phyloP scores from a whole-genome alignment of 2,329 filamentous ascomycete species.

The Rhynchosporium graminicola region DNA sequence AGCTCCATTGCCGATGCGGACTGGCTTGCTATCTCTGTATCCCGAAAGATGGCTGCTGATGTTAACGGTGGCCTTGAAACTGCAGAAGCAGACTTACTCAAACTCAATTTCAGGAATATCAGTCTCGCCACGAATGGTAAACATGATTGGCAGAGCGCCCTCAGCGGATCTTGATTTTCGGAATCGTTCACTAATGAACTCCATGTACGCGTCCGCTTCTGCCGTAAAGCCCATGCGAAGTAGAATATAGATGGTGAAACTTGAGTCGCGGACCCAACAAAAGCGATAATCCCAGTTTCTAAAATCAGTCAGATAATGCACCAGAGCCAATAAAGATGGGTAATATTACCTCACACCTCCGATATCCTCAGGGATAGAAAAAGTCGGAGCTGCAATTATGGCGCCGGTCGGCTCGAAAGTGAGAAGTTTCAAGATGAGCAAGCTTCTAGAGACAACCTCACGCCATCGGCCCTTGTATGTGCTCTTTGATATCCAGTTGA shows the following conservation, averaged over 20 bases:
- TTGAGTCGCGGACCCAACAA: slow-evolving; percentile 76
- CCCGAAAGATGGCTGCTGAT: slow-evolving; percentile 62
- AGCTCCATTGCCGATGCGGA: slow-evolving; percentile 76
- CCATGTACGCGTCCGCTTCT: slow-evolving; percentile 77
- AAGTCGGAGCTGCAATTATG: slow-evolving; percentile 75
- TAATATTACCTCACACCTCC: slow-evolving; percentile 55
- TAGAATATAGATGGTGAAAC: slow-evolving; percentile 77
- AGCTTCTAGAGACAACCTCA: slow-evolving; percentile 68
- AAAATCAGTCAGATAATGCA: slow-evolving; percentile 6
- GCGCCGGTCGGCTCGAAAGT: slow-evolving; percentile 79
- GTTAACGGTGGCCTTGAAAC: slow-evolving; percentile 17
- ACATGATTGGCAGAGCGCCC: slow-evolving; percentile 75
- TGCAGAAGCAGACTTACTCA: slow-evolving; percentile 33
- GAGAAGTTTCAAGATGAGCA: slow-evolving; percentile 74
- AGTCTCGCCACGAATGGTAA: slow-evolving; percentile 73
- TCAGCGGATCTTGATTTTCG: slow-evolving; percentile 59
- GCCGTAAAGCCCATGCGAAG: slow-evolving; percentile 73
- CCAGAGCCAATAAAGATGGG: too few relatives aligned
- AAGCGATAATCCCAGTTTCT: slow-evolving; percentile 74
- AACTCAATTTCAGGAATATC: slow-evolving; percentile 72
- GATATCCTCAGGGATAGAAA: slow-evolving; percentile 74
- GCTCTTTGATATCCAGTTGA: slow-evolving; percentile 69
- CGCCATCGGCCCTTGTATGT: slow-evolving; percentile 72
- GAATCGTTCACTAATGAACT: slow-evolving; percentile 73
- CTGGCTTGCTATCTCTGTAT: slow-evolving; percentile 69